Percentiles rank a stretch among this genome's conserved stretches.
These are phyloP conservation scores for Myriosclerotinia curreyana DNA, from an alignment of 2,329 filamentous ascomycete genomes.

Conservation along the genomic window DNA sequence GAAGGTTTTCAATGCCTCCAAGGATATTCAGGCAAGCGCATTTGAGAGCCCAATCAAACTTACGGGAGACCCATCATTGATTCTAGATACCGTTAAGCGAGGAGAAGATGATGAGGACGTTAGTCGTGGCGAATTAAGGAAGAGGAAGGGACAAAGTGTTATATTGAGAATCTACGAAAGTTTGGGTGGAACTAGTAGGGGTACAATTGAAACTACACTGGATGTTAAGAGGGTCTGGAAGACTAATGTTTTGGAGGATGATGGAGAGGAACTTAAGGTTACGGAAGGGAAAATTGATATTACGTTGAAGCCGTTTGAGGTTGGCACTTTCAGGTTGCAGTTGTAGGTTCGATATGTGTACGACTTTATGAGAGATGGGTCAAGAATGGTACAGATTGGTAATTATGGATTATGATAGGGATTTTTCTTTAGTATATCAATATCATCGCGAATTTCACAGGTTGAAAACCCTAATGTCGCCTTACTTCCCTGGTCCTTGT, in stretches of 20 bases:
- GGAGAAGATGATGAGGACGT: slow-evolving; percentile 85
- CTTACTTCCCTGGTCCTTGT: neutral
- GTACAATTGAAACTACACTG: slow-evolving; percentile 63
- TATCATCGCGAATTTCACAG: neutral
- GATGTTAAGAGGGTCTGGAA: slow-evolving; percentile 75
- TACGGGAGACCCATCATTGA: slow-evolving; percentile 62
- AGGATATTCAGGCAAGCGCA: slow-evolving; percentile 45
- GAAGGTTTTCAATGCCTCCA: slow-evolving; percentile 48
- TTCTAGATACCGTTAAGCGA: slow-evolving; percentile 89
- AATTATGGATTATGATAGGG: neutral
- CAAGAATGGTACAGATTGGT: neutral
- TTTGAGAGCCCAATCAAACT: slow-evolving; percentile 60
- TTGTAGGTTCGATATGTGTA: slow-evolving; percentile 39
- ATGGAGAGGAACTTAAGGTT: slow-evolving; percentile 60
- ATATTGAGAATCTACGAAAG: slow-evolving; percentile 86
- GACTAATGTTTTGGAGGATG: slow-evolving; percentile 86
- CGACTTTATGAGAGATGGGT: neutral
- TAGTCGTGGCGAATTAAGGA: slow-evolving; percentile 57
- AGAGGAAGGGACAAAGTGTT: slow-evolving; percentile 71
- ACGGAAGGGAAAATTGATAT: slow-evolving; percentile 55
- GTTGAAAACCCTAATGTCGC: neutral
- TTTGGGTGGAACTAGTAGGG: slow-evolving; percentile 75
- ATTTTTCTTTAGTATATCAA: neutral
- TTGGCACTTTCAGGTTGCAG: slow-evolving; percentile 73
- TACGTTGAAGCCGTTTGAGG: slow-evolving; percentile 75